A percentile compares a stretch with the other conserved stretches of the same genome.
phyloP scores from a whole-genome alignment of 768 basidiomycete genomes.

The Tulasnella sp. region DNA sequence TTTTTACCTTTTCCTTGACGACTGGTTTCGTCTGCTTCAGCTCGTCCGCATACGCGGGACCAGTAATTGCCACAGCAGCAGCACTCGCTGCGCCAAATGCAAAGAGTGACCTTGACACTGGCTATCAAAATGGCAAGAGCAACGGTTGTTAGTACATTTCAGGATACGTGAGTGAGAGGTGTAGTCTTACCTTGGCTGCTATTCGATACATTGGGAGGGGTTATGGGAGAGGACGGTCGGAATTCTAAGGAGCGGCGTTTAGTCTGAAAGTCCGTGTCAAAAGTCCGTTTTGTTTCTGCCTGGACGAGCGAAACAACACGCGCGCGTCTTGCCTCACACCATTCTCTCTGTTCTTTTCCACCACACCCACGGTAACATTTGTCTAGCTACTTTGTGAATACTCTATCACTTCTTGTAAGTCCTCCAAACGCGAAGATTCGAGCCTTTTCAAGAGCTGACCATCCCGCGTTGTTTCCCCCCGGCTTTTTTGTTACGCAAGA shows the following conservation, averaged over 20 bases:
- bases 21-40: background rate
- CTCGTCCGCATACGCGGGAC: conserved; percentile 8
- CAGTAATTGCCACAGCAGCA: conserved; percentile 2
- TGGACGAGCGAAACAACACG: background rate
- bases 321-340: background rate
- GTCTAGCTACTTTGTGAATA: background rate
- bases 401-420: background rate
- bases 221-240: conserved; percentile 3
- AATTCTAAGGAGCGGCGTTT: background rate
- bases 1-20: background rate
- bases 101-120: conserved; percentile 1
- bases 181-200: background rate
- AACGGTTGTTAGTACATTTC: background rate
- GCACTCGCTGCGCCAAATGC: conserved; percentile 5
- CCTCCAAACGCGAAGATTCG: background rate
- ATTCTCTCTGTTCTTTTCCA: background rate
- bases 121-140: background rate
- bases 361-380: background rate
- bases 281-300: background rate
- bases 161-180: no score
- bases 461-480: background rate
- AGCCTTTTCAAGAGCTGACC: background rate
- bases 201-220: conserved; percentile 2
- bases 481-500: background rate
- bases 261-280: background rate